Conservation (phyloP, 345 rosid species). For the Populus davidiana region DNA sequence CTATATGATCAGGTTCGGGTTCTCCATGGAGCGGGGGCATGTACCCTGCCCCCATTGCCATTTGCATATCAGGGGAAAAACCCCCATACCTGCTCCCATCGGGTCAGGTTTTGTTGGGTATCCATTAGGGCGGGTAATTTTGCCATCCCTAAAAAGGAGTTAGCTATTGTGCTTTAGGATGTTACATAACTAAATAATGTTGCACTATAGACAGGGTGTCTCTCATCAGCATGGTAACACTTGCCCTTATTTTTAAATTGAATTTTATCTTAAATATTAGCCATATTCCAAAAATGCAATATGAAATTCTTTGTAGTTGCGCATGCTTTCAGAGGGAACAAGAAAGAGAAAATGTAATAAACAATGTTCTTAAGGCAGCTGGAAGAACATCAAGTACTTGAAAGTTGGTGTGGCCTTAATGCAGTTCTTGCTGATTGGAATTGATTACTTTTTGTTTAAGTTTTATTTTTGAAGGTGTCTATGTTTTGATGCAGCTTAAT, state of each 20-base stretch:
- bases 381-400: background rate
- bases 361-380: background rate
- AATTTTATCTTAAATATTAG: background rate
- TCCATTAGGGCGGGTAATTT: too few species aligned
- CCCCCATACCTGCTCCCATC: too few species aligned
- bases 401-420: background rate
- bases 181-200: background rate
- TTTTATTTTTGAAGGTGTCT: background rate
- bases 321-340: background rate
- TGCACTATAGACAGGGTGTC: background rate
- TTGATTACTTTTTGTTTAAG: background rate
- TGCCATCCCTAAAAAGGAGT: background rate
- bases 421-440: background rate
- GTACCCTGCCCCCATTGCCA: too few species aligned
- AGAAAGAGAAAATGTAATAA: background rate
- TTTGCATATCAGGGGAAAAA: too few species aligned
- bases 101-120: too few species aligned
- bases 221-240: background rate
- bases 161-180: background rate
- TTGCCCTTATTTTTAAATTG: background rate
- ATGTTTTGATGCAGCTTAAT: conserved; percentile 60
- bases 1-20: too few species aligned
- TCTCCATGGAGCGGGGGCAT: too few species aligned
- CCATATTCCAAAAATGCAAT: background rate
- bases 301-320: background rate